Conservation (phyloP, 345 rosid genomes). For the Syzygium aromaticum region DNA sequence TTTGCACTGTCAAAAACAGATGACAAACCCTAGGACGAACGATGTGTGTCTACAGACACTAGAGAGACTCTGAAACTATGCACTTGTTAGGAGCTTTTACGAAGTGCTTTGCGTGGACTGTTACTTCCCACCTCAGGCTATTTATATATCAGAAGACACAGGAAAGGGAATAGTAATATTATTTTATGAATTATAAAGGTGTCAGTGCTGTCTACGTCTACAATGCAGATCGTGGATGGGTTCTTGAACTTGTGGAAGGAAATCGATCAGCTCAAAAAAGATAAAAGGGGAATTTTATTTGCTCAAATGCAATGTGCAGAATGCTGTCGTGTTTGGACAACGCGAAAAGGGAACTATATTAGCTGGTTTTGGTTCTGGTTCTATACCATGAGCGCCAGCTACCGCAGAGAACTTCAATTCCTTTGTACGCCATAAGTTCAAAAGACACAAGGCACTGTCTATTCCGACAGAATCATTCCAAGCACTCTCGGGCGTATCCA, state of each 20-base stretch:
- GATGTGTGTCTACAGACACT: neutral
- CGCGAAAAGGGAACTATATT: neutral
- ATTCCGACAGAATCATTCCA: neutral
- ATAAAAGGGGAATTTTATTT: neutral
- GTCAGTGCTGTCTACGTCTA: slow-evolving; percentile 16
- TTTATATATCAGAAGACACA: slow-evolving; percentile 21
- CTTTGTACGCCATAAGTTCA: neutral
- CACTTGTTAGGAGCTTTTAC: neutral
- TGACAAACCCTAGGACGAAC: neutral
- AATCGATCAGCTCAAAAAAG: neutral
- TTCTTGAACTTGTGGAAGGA: slow-evolving; percentile 18
- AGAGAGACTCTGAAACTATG: neutral
- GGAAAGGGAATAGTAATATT: neutral
- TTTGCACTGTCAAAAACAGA: neutral
- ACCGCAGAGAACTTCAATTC: neutral
- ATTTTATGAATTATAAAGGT: slow-evolving; percentile 5
- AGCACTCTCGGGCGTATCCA: neutral
- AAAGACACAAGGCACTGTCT: neutral
- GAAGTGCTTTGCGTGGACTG: neutral
- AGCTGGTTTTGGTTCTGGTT: neutral
- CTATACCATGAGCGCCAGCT: neutral
- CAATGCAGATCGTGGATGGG: neutral
- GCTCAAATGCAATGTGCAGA: neutral
- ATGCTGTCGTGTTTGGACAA: neutral
- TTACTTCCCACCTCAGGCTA: neutral